phyloP scores from a whole-genome alignment of 2,329 filamentous ascomycete species.

The Venturiaceae sp. region DNA sequence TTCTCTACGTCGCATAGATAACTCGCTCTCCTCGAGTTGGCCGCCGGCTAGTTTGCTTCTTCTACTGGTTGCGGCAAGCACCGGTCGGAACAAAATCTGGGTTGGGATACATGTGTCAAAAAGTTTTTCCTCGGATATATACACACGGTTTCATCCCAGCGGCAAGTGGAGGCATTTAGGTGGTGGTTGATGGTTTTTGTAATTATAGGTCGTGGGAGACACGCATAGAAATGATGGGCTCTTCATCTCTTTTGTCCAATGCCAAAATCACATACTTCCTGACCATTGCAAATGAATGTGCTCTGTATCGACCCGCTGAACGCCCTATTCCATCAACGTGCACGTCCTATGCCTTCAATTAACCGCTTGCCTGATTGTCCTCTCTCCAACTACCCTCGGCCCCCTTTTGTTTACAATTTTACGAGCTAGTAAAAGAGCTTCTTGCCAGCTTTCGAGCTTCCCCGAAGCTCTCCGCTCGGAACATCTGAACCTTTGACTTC shows the following conservation, averaged over 20 bases:
- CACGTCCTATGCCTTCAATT: too few species aligned
- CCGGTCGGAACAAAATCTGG: not conserved
- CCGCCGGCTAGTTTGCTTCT: not conserved
- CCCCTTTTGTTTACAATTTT: not conserved
- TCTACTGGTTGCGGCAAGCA: not conserved
- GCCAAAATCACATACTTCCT: not conserved
- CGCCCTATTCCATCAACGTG: too few species aligned
- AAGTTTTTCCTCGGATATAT: not conserved
- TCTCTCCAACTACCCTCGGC: too few species aligned
- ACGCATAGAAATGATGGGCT: conserved; percentile 4
- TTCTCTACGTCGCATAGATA: conserved; percentile 25
- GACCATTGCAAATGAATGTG: too few species aligned
- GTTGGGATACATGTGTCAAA: not conserved
- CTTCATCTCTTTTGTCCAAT: conserved; percentile 3
- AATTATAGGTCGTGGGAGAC: conserved; percentile 3
- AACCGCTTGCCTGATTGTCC: too few species aligned
- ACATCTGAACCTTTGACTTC: not conserved
- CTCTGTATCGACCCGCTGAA: not conserved
- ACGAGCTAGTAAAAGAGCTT: not conserved
- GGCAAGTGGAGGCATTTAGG: not conserved
- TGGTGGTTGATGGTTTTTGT: conserved; percentile 3
- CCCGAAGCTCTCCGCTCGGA: not conserved
- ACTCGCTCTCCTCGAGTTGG: not conserved
- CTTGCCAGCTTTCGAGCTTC: too few species aligned
- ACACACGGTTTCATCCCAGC: not conserved